A percentile compares a stretch with the other conserved stretches of the same genome.
These are phyloP conservation scores for Oleoguttula mirabilis DNA, from an alignment of 495 filamentous ascomycete genomes.

Conservation along the genomic window DNA sequence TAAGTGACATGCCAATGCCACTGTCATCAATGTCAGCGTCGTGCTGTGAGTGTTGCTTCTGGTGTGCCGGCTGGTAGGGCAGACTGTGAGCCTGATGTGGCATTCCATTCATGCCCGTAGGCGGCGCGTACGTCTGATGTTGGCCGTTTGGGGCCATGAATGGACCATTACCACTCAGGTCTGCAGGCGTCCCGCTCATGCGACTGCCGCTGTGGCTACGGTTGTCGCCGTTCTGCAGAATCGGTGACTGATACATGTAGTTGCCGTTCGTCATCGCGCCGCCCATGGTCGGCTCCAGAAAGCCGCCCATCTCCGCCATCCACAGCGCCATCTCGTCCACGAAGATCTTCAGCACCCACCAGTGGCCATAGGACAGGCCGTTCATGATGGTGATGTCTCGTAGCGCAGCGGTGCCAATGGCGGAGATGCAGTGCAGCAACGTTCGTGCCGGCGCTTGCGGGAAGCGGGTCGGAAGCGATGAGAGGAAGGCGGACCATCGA, in stretches of 20 bases:
- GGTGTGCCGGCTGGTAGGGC: not conserved
- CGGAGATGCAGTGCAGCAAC: conserved; percentile 56
- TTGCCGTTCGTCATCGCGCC: not conserved
- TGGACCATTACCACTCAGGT: not conserved
- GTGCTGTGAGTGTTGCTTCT: conserved; percentile 1
- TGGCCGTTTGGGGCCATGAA: conserved; percentile 1
- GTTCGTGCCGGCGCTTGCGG: conserved; percentile 53
- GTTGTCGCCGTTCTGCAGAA: conserved; percentile 1
- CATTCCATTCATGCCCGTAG: not conserved
- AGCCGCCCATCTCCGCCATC: conserved; percentile 84
- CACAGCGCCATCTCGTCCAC: conserved; percentile 92
- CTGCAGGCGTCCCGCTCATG: conserved; percentile 1
- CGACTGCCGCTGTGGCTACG: conserved; percentile 3
- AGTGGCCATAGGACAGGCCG: conserved; percentile 78
- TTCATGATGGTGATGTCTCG: conserved; percentile 71
- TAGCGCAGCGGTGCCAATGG: conserved; percentile 55
- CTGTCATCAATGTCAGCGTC: conserved; percentile 49
- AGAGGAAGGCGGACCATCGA: conserved; percentile 72
- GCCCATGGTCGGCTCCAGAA: conserved; percentile 45
- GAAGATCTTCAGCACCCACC: conserved; percentile 98
- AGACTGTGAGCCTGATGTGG: not conserved
- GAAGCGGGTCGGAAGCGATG: conserved; percentile 62
- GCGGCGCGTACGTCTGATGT: not conserved
- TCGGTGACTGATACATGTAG: conserved; percentile 9
- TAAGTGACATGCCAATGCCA: conserved; percentile 53